Evolutionary conservation across 148 eudicot genomes (phyloP), one percentile per base, ranked within the genome.

Genomic region (Amaranthus cruentus): DNA sequence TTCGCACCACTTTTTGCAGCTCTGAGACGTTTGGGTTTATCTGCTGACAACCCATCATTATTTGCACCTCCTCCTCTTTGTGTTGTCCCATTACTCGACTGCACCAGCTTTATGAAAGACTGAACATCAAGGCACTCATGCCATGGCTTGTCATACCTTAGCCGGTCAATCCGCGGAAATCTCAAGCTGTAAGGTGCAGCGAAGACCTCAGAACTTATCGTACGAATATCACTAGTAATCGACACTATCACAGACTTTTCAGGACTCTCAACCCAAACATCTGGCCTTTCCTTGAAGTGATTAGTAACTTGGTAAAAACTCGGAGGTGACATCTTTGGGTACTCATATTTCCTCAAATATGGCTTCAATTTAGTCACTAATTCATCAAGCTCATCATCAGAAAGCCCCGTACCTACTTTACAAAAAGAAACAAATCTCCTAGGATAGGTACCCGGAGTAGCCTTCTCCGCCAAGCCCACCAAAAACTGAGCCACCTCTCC

Each of bases 191-290:
- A 88, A 72, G 98, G 98, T 49, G 96, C 90, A 78, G 98, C 83
- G 87, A 87, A 95, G 64, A 81, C 93, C 82, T 85, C 96, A 80
- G 98, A 84, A 68, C 82, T 83, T 74, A 95, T 91, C 49, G 89
- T 88, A 69, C 98, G 93, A 75, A 95, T 90, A 74, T 95, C 98
- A 80, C 93, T 88, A n/a, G 93, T 85, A 72, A 95, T 88, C 42
- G 98, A 80, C 55, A 95, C 80, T 72, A 95, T 88, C 49, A 95
- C 76, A 13, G 98, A 95, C 77, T 91, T 91, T 74, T 95, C 98
- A 76, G 98, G 98, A 82, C 88, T 95, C 55, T 90, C 98, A 76
- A 95, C 86, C 98, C 98, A 95, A 69, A 95, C 98, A 88, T 95
- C 98, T 9, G 98, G 98, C 70, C 96, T 89, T 82, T 95, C 98